Evolutionary conservation across 2,329 filamentous ascomycete genomes (phyloP).

Genomic region (Sporothrix brasiliensis): DNA sequence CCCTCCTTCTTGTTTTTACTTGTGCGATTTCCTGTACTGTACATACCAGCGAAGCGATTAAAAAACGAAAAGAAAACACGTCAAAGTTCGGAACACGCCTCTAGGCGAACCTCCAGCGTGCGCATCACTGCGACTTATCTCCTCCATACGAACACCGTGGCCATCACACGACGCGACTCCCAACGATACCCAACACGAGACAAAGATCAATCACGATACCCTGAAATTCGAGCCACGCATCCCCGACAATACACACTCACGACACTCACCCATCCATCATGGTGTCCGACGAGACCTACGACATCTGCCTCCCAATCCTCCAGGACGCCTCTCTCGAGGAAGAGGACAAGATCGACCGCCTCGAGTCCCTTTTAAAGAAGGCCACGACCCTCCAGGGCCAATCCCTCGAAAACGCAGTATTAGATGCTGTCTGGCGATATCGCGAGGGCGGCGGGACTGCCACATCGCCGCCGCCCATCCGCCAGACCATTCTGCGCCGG

Average conservation of each 20-base stretch:
- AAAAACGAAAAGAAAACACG: neutral
- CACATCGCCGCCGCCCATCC: conserved; percentile 79
- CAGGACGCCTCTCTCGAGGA: conserved; percentile 82
- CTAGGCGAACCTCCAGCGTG: neutral
- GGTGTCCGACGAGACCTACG: conserved; percentile 91
- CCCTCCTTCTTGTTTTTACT: neutral
- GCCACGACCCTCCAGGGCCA: conserved; percentile 75
- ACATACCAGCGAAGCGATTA: conserved; percentile 11
- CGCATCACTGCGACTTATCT: neutral
- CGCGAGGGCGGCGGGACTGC: conserved; percentile 66
- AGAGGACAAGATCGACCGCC: conserved; percentile 90
- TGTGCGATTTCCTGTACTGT: neutral
- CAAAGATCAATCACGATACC: conserved; percentile 2
- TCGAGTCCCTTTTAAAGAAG: conserved; percentile 81
- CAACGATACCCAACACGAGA: conserved; percentile 21
- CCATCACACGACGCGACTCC: conserved; percentile 13
- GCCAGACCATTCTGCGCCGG: conserved; percentile 85
- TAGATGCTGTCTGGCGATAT: conserved; percentile 88
- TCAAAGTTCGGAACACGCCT: neutral
- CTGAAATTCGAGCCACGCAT: neutral
- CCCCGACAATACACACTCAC: neutral
- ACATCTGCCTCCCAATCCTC: conserved; percentile 85
- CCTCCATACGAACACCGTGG: conserved; percentile 1
- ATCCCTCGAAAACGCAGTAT: conserved; percentile 82
- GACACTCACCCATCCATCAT: conserved; percentile 54